Evolutionary conservation across 1,284 basidiomycete species (phyloP).

Genomic region (Moesziomyces antarcticus): DNA sequence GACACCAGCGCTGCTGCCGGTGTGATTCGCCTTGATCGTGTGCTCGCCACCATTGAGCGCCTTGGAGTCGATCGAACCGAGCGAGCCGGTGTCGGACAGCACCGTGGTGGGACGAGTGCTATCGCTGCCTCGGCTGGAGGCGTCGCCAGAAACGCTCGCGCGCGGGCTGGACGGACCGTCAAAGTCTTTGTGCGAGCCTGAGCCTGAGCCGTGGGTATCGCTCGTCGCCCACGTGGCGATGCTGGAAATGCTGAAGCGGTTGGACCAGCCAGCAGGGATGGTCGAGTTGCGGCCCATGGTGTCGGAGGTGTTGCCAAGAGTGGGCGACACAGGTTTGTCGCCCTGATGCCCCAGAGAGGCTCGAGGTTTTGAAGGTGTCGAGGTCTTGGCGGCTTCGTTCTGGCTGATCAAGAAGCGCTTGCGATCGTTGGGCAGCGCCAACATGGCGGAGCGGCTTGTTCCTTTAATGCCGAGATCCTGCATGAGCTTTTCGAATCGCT

Average conservation of each 20-base stretch:
- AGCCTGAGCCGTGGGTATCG: conserved; percentile 25
- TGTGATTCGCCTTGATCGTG: conserved; percentile 29
- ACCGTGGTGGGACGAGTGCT: conserved; percentile 38
- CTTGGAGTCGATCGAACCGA: conserved; percentile 25
- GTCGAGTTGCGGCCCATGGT: conserved; percentile 47
- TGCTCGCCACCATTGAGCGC: conserved; percentile 18
- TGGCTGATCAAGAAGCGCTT: conserved; percentile 76
- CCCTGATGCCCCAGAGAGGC: background rate
- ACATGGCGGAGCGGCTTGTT: conserved; percentile 76
- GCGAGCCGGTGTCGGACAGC: conserved; percentile 32
- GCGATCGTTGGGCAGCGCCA: conserved; percentile 75
- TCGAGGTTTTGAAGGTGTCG: conserved; percentile 34
- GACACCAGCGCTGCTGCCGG: conserved; percentile 48
- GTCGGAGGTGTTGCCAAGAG: conserved; percentile 72
- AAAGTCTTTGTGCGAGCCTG: conserved; percentile 20
- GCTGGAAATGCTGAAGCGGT: conserved; percentile 78
- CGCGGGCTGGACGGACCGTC: conserved; percentile 23
- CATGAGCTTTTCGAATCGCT: conserved; percentile 54
- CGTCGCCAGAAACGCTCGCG: conserved; percentile 25
- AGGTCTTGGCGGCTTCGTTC: conserved; percentile 48
- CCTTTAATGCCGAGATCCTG: conserved; percentile 75
- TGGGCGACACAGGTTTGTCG: conserved; percentile 74
- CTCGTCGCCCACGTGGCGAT: conserved; percentile 72
- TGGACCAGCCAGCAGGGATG: conserved; percentile 72
- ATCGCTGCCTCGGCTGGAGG: conserved; percentile 29